These are phyloP conservation scores for Aspergillus intermedius DNA, from an alignment of 2,329 filamentous ascomycete species.

Conservation along the genomic window DNA sequence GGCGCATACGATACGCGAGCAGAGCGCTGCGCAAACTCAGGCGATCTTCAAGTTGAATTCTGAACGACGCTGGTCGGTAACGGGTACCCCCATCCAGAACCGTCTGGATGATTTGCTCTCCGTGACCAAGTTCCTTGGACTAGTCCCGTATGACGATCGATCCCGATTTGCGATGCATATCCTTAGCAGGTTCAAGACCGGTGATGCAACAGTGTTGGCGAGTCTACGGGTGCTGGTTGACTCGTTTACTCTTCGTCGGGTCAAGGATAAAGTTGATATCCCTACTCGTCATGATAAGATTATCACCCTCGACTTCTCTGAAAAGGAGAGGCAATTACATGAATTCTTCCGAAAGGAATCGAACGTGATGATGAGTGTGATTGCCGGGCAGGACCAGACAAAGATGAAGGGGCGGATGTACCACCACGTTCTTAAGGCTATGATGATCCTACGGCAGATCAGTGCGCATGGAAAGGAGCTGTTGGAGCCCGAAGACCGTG, in stretches of 20 bases:
- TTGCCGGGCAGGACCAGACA: constrained; percentile 59
- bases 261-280: constrained; percentile 86
- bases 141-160: constrained; percentile 78
- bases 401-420: constrained; percentile 79
- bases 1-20: constrained; percentile 88
- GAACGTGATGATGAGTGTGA: constrained; percentile 68
- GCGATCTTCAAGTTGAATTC: constrained; percentile 74
- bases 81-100: constrained; percentile 92
- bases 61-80: constrained; percentile 89
- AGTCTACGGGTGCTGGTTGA: constrained; percentile 86
- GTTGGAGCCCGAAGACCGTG: constrained; percentile 74
- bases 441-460: constrained; percentile 79
- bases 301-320: constrained; percentile 66
- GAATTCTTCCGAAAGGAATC: constrained; percentile 79
- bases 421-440: constrained; percentile 85
- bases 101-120: constrained; percentile 83
- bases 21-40: constrained; percentile 72
- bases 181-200: constrained; percentile 76
- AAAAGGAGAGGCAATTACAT: constrained; percentile 70
- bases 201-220: constrained; percentile 69
- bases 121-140: constrained; percentile 73
- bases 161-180: constrained; percentile 72
- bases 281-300: constrained; percentile 67
- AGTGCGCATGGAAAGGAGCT: constrained; percentile 94
- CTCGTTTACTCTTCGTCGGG: constrained; percentile 83